These are phyloP conservation scores for Setaria italica DNA, from an alignment of 202 grass and related monocot species.

Conservation along the genomic window DNA sequence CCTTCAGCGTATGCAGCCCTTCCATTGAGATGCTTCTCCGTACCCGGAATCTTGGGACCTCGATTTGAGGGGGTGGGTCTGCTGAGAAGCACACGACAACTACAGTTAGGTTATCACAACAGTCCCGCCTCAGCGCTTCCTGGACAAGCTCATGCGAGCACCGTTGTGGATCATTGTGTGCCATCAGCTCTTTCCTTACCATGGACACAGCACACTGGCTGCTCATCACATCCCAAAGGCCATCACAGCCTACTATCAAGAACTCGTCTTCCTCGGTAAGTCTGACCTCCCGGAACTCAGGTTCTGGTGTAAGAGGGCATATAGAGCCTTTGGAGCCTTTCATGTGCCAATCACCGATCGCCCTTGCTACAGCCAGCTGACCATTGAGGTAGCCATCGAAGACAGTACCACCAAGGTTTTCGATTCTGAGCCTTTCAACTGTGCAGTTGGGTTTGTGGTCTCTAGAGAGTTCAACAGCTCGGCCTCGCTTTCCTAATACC, in stretches of 20 bases:
- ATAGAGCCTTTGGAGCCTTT: slow-evolving; percentile 79
- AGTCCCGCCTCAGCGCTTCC: slow-evolving; percentile 74
- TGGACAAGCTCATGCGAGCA: slow-evolving; percentile 81
- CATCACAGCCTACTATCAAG: slow-evolving; percentile 89
- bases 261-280: slow-evolving; percentile 87
- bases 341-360: slow-evolving; percentile 95
- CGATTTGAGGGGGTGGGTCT: slow-evolving; percentile 80
- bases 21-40: slow-evolving; percentile 95
- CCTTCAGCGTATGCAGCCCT: slow-evolving; percentile 71
- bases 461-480: slow-evolving; percentile 80
- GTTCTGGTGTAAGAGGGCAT: slow-evolving; percentile 75
- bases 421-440: slow-evolving; percentile 75
- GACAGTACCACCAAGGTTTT: slow-evolving; percentile 77
- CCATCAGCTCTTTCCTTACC: slow-evolving; percentile 80
- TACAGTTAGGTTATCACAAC: slow-evolving; percentile 81
- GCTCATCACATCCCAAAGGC: slow-evolving; percentile 98
- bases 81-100: slow-evolving; percentile 85
- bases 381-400: slow-evolving; percentile 92
- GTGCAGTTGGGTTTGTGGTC: slow-evolving; percentile 86
- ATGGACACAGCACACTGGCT: slow-evolving; percentile 88
- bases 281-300: slow-evolving; percentile 74
- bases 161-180: slow-evolving; percentile 75
- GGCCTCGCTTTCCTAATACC: slow-evolving; percentile 85
- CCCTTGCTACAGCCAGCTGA: slow-evolving; percentile 85
- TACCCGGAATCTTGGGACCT: slow-evolving; percentile 76